phyloP scores from a whole-genome alignment of 192 early-diverging fungal genomes.

The Backusella liffmaniae region DNA sequence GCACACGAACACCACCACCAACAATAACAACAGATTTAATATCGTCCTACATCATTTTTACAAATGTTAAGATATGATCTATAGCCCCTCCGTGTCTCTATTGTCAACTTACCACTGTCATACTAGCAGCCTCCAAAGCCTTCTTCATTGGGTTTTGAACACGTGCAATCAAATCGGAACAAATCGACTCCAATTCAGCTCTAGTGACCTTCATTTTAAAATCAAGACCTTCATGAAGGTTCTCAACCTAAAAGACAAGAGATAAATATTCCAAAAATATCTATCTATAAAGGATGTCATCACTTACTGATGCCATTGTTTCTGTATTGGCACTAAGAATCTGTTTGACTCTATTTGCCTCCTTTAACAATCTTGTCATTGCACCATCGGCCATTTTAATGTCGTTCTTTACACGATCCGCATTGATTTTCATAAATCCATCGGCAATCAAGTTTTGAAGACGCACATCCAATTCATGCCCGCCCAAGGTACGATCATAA shows the following conservation, averaged over 20 bases:
- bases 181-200: conserved; percentile 71
- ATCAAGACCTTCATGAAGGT: conserved; percentile 82
- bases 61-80: no score
- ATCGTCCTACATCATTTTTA: conserved; percentile 41
- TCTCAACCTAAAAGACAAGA: conserved; percentile 64
- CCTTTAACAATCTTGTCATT: conserved; percentile 86
- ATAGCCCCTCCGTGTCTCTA: not conserved
- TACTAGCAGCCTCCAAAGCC: conserved; percentile 66
- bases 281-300: no score
- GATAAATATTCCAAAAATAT: no score
- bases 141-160: conserved; percentile 71
- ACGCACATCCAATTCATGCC: conserved; percentile 80
- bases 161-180: conserved; percentile 62
- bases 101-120: conserved; percentile 50
- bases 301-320: conserved; percentile 68
- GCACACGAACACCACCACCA: conserved; percentile 90
- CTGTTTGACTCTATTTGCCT: conserved; percentile 94
- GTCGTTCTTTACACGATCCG: conserved; percentile 46
- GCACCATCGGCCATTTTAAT: conserved; percentile 73
- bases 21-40: conserved; percentile 90
- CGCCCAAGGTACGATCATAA: conserved; percentile 84
- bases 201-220: conserved; percentile 80
- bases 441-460: conserved; percentile 79
- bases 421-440: conserved; percentile 63
- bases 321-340: conserved; percentile 95